Evolutionary conservation across 2,329 filamentous ascomycete species (phyloP), one percentile per base, ranked within the genome.

Genomic region (Monilinia aucupariae): DNA sequence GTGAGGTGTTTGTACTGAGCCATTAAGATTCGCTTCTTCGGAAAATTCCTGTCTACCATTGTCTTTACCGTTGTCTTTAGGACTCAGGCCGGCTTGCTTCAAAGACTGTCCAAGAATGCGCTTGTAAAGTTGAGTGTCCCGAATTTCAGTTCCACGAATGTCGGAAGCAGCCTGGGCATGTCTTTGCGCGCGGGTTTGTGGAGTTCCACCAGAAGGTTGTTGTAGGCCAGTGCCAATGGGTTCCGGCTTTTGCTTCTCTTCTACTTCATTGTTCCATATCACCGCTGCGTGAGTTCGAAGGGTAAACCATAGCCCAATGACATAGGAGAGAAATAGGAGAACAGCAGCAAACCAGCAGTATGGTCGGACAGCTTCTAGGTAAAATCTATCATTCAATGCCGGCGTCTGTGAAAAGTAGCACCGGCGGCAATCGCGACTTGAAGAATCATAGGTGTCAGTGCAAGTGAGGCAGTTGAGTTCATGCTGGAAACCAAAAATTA

Each of bases 271-370:
- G 71, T 92, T 94, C 94, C 94, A 99, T 68, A 99, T 99, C 52
- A 97, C 89, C 5, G 96, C 92, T 4, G 94, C 94, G 74, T 99
- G 94, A 0, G 94, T 99, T 67, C 94, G 85, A 25, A 99, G 82
- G 0, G 94, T 99, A 76, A 99, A 99, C 82, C 94, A 91, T 17
- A 99, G 80, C 30, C 94, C 94, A 65, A 97, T 94, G 43, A 94
- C 81, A 74, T 99, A 99, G 0, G 92, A 96, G 34, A 96, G 79
- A 77, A 99, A 97, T 17, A 99, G 80, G 72, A 96, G 82, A 4
- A 87, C 77, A 0, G 94, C 91, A 5, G 91, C 89, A 72, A 96
- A 85, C 80, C 92, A 97, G 71, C 91, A 96, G 76, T 96, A 99
- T 1, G 94, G 94, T 52, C 91, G 86, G 10, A 99, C 93, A 3